Base-by-base conservation (phyloP, 305 asterid species). In the Fraxinus floribunda region DNA sequence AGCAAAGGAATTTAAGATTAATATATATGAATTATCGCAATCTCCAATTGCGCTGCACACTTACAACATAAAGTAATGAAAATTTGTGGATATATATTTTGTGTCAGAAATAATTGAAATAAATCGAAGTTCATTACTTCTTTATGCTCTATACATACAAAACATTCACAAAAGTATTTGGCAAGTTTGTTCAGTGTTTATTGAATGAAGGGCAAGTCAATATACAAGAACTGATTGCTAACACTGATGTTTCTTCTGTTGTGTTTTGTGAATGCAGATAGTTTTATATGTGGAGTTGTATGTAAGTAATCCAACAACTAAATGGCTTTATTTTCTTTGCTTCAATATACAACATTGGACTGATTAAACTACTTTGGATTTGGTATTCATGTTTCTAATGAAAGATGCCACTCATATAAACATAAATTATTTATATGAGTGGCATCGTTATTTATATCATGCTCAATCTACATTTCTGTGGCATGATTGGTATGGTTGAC, bases 231-330 rank as follows among this genome's bases (percentile, higher is more conserved):
- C 5, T 1, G 20, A 11, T 73, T 82, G 62, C 87, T 82, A 83
- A 83, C 78, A 29, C 35, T 78, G 77, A 66, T 90, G 66, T 57
- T 70, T 11, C 39, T 30, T 70, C 80, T 79, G 30, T 82, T 68
- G 41, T 62, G 30, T 13, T 84, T 83, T 79, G 49, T 84, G 75
- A 78, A 46, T 86, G 97, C 98, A 96, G 99, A 90, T 96, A 70
- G 80, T 91, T 75, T 88, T 96, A 78, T 96, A 94, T 79, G 90
- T 90, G 88, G 99, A 96, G 82, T 89, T 94, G 87, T 95, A 95
- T 75, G 99, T 95, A 91, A 93, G 99, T 91, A 79, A 78, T 79
- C 78, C 55, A 35, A 26, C 7, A 26, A 75, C 86, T 78, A 81
- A 62, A 62, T 3, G 66, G 2, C 9, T 62, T 62, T 62, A 3